phyloP scores from a whole-genome alignment of 768 basidiomycete species.

The Brasilioporus rufonigricans region DNA sequence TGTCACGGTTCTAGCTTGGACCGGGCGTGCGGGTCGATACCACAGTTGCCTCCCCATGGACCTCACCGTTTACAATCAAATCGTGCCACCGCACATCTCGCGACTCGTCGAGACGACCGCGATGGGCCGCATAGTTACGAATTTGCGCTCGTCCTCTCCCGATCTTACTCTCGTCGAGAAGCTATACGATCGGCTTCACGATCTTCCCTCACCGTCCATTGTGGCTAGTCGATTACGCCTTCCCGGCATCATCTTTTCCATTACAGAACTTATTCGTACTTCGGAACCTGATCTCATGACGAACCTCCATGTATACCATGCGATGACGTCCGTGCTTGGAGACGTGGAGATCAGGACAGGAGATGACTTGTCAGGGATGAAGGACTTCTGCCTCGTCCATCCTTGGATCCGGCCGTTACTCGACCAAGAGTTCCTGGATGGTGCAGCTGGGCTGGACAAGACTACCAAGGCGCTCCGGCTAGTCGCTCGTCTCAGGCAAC shows the following conservation, averaged over 20 bases:
- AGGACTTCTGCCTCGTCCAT: conserved; percentile 4
- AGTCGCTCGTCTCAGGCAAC: conserved; percentile 1
- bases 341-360: conserved; percentile 6
- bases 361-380: not conserved
- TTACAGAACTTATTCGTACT: not conserved
- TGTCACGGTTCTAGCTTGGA: conserved; percentile 16
- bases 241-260: not conserved
- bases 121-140: not conserved
- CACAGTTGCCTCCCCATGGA: conserved; percentile 7
- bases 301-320: not conserved
- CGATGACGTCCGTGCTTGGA: not conserved
- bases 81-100: conserved; percentile 1
- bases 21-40: conserved; percentile 2
- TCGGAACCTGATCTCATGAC: no score
- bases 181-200: not conserved
- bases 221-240: not conserved
- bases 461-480: not conserved
- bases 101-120: not conserved
- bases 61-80: not conserved
- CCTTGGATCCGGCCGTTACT: conserved; percentile 13
- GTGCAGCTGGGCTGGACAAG: not conserved
- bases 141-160: conserved; percentile 24
- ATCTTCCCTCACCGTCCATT: not conserved
- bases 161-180: not conserved
- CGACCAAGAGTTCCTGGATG: not conserved